Evolutionary conservation across 2,329 filamentous ascomycete genomes (phyloP).

Genomic region (Penicillium frequentans): DNA sequence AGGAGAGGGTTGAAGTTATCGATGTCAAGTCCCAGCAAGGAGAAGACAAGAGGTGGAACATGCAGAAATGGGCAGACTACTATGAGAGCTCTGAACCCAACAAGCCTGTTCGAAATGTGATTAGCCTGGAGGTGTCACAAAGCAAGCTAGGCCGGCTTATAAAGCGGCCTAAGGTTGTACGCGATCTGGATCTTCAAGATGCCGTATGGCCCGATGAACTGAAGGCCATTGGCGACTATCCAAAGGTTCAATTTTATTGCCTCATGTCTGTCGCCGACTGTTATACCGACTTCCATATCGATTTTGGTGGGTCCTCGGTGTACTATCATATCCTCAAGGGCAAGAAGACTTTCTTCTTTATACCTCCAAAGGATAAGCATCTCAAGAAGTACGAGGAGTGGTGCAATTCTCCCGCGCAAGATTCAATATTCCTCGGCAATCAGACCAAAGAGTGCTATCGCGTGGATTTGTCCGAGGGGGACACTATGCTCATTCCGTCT

Average conservation of each 20-base stretch:
- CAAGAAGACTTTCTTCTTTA: constrained; percentile 71
- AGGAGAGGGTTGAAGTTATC: constrained; percentile 65
- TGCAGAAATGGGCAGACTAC: constrained; percentile 68
- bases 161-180: constrained; percentile 63
- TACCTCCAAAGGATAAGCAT: constrained; percentile 66
- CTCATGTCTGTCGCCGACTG: constrained; percentile 71
- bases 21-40: constrained; percentile 70
- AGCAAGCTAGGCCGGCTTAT: constrained; percentile 63
- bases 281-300: constrained; percentile 71
- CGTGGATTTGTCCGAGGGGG: constrained; percentile 64
- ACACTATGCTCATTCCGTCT: constrained; percentile 70
- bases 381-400: constrained; percentile 71
- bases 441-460: constrained; percentile 67
- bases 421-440: constrained; percentile 64
- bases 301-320: constrained; percentile 70
- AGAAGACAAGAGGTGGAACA: constrained; percentile 64
- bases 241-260: constrained; percentile 68
- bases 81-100: constrained; percentile 57
- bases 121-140: constrained; percentile 67
- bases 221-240: constrained; percentile 57
- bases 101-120: constrained; percentile 67
- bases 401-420: constrained; percentile 67
- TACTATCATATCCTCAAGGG: constrained; percentile 70
- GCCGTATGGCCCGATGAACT: constrained; percentile 52
- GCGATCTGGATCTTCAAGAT: constrained; percentile 59